A percentile compares a stretch with the other conserved stretches of the same genome.
Evolutionary conservation across 2,329 filamentous ascomycete genomes (phyloP).

Genomic region (Talaromyces marneffei): DNA sequence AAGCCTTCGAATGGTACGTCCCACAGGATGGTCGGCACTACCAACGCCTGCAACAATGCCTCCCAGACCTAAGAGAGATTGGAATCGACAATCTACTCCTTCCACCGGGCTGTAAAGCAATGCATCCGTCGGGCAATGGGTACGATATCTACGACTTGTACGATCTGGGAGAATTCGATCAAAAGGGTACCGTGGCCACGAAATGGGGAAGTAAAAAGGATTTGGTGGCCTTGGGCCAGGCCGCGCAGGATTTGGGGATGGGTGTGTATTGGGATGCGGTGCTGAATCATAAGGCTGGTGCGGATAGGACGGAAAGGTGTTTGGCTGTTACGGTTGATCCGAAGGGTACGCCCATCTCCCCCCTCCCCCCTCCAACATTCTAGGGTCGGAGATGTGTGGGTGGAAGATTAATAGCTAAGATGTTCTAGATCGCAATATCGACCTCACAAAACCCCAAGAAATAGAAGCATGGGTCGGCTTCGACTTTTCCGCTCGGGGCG

Average conservation of each 20-base stretch:
- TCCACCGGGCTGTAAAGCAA: constrained; percentile 65
- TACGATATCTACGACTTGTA: constrained; percentile 67
- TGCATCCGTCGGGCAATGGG: constrained; percentile 57
- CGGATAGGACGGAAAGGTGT: constrained; percentile 59
- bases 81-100: constrained; percentile 63
- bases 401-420: background rate
- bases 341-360: constrained; percentile 24
- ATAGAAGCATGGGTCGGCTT: constrained; percentile 66
- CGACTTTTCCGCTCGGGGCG: constrained; percentile 57
- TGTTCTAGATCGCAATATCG: constrained; percentile 48
- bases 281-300: constrained; percentile 66
- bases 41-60: constrained; percentile 48
- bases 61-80: constrained; percentile 52
- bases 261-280: constrained; percentile 65
- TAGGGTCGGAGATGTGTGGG: too few species aligned
- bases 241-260: constrained; percentile 50
- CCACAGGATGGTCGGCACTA: constrained; percentile 58
- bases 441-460: constrained; percentile 51
- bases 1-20: constrained; percentile 69
- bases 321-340: constrained; percentile 59
- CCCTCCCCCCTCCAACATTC: too few species aligned
- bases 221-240: constrained; percentile 47
- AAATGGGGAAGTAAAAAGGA: constrained; percentile 66
- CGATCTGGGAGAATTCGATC: constrained; percentile 66
- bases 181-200: constrained; percentile 57